Conservation (phyloP, 2,329 filamentous ascomycete species). For the Blastomyces parvus region DNA sequence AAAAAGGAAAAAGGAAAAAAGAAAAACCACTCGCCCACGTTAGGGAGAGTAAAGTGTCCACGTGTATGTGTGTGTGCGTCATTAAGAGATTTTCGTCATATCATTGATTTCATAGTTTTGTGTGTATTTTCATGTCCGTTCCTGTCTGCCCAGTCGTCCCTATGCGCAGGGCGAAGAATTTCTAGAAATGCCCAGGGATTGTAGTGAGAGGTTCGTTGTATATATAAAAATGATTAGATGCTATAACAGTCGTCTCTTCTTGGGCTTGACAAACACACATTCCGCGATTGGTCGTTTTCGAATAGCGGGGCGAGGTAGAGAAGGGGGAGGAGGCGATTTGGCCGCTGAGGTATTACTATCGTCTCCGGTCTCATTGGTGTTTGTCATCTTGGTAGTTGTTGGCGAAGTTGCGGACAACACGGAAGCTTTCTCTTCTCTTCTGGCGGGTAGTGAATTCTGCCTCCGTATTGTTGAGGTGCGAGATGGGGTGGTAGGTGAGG, state of each 20-base stretch:
- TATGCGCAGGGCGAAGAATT: too few species aligned
- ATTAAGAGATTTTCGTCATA: too few species aligned
- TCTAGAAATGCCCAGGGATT: neutral
- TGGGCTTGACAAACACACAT: conserved; percentile 25
- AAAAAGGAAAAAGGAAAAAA: too few species aligned
- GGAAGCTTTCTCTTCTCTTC: neutral
- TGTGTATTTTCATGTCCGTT: too few species aligned
- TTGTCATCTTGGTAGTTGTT: neutral
- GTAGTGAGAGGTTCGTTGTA: neutral
- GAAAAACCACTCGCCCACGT: too few species aligned
- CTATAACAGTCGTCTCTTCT: conserved; percentile 20
- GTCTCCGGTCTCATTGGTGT: neutral
- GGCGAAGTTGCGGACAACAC: neutral
- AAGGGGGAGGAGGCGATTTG: neutral
- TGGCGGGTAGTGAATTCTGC: neutral
- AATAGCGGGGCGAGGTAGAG: conserved; percentile 16
- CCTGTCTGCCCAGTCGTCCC: too few species aligned
- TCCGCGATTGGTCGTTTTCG: conserved; percentile 26
- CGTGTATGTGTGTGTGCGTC: too few species aligned
- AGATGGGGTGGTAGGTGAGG: conserved; percentile 7
- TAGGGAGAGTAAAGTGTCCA: too few species aligned
- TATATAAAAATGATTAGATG: neutral
- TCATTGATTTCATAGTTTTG: too few species aligned
- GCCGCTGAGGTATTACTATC: neutral
- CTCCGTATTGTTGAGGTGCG: neutral